Conservation (phyloP, 2,329 filamentous ascomycete species). For the Herpotrichia juniperi region DNA sequence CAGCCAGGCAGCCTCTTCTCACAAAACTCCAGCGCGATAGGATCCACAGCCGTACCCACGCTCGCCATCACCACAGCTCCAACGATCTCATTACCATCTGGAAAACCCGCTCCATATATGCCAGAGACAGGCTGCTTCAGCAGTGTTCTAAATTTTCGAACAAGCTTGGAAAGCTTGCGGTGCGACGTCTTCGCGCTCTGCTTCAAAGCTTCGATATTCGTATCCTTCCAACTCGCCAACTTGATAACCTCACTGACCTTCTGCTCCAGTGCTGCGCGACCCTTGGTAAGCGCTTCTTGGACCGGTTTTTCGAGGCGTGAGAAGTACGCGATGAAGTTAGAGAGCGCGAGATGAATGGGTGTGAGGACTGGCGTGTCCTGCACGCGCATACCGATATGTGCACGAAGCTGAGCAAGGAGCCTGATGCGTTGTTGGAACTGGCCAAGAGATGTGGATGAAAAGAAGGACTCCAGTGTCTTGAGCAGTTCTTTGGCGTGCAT, state of each 20-base stretch:
- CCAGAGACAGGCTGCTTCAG: conserved; percentile 76
- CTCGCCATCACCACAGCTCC: conserved; percentile 16
- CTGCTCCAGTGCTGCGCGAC: conserved; percentile 81
- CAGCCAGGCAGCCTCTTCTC: conserved; percentile 33
- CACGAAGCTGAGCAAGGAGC: conserved; percentile 67
- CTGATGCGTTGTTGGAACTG: conserved; percentile 77
- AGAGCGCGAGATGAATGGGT: conserved; percentile 67
- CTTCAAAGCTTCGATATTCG: conserved; percentile 85
- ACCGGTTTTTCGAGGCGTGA: conserved; percentile 71
- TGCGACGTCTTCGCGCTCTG: conserved; percentile 92
- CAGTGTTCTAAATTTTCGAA: conserved; percentile 84
- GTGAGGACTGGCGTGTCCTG: conserved; percentile 59
- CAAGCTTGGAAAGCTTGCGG: conserved; percentile 86
- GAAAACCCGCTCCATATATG: conserved; percentile 51
- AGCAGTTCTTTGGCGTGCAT: conserved; percentile 72
- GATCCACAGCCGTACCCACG: conserved; percentile 18
- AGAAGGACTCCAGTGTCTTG: conserved; percentile 79
- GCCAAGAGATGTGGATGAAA: conserved; percentile 77
- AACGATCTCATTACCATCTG: conserved; percentile 27
- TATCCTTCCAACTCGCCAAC: conserved; percentile 96
- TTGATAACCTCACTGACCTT: conserved; percentile 92
- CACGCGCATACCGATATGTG: conserved; percentile 68
- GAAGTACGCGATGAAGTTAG: conserved; percentile 80
- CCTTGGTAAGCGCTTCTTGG: conserved; percentile 67
- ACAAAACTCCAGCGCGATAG: conserved; percentile 26